Evolutionary conservation across 208 protist genomes (phyloP).

Genomic region (Trypanosoma caninum): DNA sequence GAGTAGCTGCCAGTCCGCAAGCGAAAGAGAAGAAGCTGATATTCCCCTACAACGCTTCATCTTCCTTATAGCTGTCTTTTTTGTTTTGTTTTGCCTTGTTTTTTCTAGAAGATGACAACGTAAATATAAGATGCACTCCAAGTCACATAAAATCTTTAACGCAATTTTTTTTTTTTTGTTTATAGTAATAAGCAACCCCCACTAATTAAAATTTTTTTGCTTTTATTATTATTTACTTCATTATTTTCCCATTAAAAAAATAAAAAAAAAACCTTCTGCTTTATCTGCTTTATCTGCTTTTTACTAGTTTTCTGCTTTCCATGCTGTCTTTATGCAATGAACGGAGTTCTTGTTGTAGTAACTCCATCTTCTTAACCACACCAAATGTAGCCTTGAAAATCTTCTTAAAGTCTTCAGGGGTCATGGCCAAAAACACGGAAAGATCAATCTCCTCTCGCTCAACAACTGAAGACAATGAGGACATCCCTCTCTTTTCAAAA

Average conservation of each 20-base stretch:
- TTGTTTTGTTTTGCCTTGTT: not conserved
- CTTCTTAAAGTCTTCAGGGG: conserved; percentile 48
- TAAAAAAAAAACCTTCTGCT: not conserved
- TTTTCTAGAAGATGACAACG: not conserved
- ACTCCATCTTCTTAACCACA: conserved; percentile 64
- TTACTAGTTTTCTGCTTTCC: not conserved
- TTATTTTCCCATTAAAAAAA: not conserved
- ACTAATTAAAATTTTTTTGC: conserved; percentile 13
- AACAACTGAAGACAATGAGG: conserved; percentile 36
- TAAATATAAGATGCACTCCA: not conserved
- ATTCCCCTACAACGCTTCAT: conserved; percentile 27
- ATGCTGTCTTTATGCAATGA: not conserved
- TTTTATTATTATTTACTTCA: not conserved
- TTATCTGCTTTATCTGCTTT: not conserved
- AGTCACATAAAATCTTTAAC: conserved; percentile 1
- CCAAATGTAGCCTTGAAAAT: conserved; percentile 87
- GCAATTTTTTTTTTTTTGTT: too few species aligned
- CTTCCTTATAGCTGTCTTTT: not conserved
- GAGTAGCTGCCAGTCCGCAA: conserved; percentile 22
- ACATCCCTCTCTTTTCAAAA: conserved; percentile 62
- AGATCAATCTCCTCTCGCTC: conserved; percentile 78
- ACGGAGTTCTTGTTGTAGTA: conserved; percentile 73
- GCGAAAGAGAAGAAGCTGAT: conserved; percentile 9
- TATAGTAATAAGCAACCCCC: not conserved
- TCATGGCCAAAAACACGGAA: conserved; percentile 77